Evolutionary conservation across 2,329 filamentous ascomycete genomes (phyloP), one percentile per base, ranked within the genome.

Genomic region (Tolypocladium tropicale): DNA sequence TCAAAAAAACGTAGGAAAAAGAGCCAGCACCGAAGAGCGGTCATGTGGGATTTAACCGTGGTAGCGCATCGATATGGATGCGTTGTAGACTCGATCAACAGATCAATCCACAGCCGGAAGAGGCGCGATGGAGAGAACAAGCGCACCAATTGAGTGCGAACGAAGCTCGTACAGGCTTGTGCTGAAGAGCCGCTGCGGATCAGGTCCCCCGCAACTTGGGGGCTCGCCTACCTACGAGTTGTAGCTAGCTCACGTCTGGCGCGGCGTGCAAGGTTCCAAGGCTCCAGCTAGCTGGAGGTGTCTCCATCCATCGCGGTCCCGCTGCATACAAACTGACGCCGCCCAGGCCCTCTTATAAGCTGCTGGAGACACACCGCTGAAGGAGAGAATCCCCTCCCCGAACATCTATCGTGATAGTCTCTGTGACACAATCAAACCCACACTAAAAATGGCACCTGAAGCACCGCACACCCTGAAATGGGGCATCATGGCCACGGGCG

Each of bases 401-500:
- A 14, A n/a, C 46, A 6, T n/a, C 18, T n/a, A n/a, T n/a, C n/a
- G n/a, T n/a, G n/a, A n/a, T n/a, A n/a, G n/a, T 10, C 28, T 33
- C 30, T 3, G 6, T 4, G 10, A 50, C 2, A 21, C 18, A 33
- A 10, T 28, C 5, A 10, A 21, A 6, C 4, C 5, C 28, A 56
- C 62, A 53, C 39, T 59, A 65, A 67, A 59, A 12, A 77, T 77
- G 74, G 67, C 76, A 7, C 61, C 59, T 56, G 63, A 54, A 58
- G 64, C 63, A 65, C 76, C 79, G 5, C 77, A 74, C 62, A 78
- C 74, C 49, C 57, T 81, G 56, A 77, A 73, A 71, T 84, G 81
- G 81, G 81, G 81, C 61, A 83, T 84, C 67, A 72, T 84, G 72
- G 81, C 81, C 67, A 84, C 81, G 1, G 81, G 80, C 54, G 73